These are phyloP conservation scores for Termitomyces sp. DNA, from an alignment of 768 basidiomycete species.

Conservation along the genomic window DNA sequence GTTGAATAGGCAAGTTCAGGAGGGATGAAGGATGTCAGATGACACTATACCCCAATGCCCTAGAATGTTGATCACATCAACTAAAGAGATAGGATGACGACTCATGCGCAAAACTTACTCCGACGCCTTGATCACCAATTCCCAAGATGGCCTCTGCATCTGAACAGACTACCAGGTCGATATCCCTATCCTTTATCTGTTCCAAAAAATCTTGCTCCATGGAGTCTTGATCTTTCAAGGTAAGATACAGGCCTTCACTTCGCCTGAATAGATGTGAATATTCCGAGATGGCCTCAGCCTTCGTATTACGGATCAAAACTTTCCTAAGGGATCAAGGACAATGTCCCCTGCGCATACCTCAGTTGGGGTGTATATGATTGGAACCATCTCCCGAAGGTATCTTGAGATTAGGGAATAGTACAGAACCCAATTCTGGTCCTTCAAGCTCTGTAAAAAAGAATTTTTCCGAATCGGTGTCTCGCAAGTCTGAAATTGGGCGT, in stretches of 20 bases:
- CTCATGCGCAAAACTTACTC: conserved; percentile 27
- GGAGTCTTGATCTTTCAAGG: conserved; percentile 49
- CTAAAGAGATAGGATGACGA: neutral
- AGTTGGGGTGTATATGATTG: conserved; percentile 81
- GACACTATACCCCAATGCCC: conserved; percentile 45
- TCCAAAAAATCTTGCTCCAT: conserved; percentile 80
- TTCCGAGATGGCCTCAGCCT: conserved; percentile 78
- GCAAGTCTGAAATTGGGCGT: conserved; percentile 46
- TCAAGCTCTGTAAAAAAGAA: conserved; percentile 69
- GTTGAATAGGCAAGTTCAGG: neutral
- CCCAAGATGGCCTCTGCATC: conserved; percentile 87
- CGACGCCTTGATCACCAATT: conserved; percentile 63
- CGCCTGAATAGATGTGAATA: conserved; percentile 83
- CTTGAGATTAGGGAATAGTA: conserved; percentile 64
- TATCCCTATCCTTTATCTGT: conserved; percentile 50
- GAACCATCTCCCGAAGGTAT: conserved; percentile 57
- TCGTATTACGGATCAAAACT: neutral
- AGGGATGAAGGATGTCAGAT: neutral
- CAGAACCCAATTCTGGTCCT: conserved; percentile 78
- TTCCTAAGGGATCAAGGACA: neutral
- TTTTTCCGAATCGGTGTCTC: conserved; percentile 50
- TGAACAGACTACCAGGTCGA: conserved; percentile 79
- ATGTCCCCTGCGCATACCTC: conserved; percentile 36
- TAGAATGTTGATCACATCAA: conserved; percentile 14
- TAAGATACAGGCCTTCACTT: conserved; percentile 72